Base-by-base conservation (phyloP, 139 green algal species). In the Tetratostichococcus sp. region DNA sequence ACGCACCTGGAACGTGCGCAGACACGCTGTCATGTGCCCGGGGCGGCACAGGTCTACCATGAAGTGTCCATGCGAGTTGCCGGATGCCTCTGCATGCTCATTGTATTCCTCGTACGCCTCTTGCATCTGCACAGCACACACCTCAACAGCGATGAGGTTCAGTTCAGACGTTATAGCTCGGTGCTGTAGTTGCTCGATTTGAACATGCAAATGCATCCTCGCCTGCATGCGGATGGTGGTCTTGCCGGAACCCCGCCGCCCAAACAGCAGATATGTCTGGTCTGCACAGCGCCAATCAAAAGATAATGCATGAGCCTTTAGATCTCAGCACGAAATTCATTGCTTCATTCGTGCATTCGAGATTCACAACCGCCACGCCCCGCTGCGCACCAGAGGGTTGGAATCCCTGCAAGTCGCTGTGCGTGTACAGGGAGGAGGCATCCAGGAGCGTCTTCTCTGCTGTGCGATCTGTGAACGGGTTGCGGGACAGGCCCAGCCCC, bases 211-310 rank as follows among this genome's bases (percentile, higher is more conserved):
- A 4, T 19, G 5, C 28, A 26, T 8, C 50, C 50, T 19, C 50
- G 71, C 77, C 77, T 79, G 67, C 72, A 82, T 68, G 43, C 91
- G 77, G 57, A 97, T 95, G 28, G 92, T 97, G 39, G 92, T 97
- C 76, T 97, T 97, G 72, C 92, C 92, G 35, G 71, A 85, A 21
- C 92, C 87, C 3, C 87, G 71, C 57, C 76, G 75, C 8, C 87
- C 87, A 75, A 92, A 92, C 72, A 92, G 87, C 28, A 97, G 77
- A 77, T 97, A 97, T 0, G 92, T 97, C 0, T 86, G 94, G 33
- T 96, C 89, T 77, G 79, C 70, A 76, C 1, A 31, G 35, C 50
- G 11, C n/a, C n/a, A n/a, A n/a, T n/a, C n/a, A n/a, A n/a, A n/a
- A n/a, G n/a, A n/a, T n/a, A n/a, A n/a, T n/a, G n/a, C n/a, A n/a